Percentiles rank a stretch among this genome's conserved stretches.
phyloP scores from a whole-genome alignment of 768 basidiomycete species.

The Melanogaster broomeanus region DNA sequence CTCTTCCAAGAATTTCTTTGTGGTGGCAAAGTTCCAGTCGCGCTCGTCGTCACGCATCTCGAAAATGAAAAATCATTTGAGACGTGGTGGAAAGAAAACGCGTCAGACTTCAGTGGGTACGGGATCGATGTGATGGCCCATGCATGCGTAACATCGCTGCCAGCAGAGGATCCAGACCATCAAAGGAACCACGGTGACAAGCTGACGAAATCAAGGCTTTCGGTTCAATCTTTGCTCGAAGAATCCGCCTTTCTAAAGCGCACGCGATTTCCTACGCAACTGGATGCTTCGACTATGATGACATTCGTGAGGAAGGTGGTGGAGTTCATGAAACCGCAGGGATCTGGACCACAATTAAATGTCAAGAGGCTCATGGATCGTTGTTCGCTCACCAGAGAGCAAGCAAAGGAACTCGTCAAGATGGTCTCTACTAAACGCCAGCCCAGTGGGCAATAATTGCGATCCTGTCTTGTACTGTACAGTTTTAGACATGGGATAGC shows the following conservation, averaged over 20 bases:
- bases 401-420: slow-evolving; percentile 19
- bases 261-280: slow-evolving; percentile 11
- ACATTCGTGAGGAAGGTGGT: slow-evolving; percentile 20
- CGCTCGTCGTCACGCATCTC: slow-evolving; percentile 41
- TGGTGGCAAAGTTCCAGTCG: slow-evolving; percentile 36
- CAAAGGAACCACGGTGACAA: slow-evolving; percentile 4
- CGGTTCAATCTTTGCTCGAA: slow-evolving; percentile 20
- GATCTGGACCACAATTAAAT: slow-evolving; percentile 4
- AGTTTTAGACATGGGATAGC: too few relatives aligned
- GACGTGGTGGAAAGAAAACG: slow-evolving; percentile 32
- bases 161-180: neutral
- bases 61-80: slow-evolving; percentile 32
- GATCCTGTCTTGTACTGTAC: neutral
- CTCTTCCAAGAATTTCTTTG: slow-evolving; percentile 43
- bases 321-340: slow-evolving; percentile 13
- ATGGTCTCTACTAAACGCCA: slow-evolving; percentile 6
- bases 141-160: slow-evolving; percentile 30
- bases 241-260: slow-evolving; percentile 18
- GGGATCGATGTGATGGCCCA: slow-evolving; percentile 18
- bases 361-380: slow-evolving; percentile 10
- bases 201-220: slow-evolving; percentile 12
- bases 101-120: slow-evolving; percentile 12
- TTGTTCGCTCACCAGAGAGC: slow-evolving; percentile 16
- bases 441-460: neutral
- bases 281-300: slow-evolving; percentile 25